Base-by-base conservation (phyloP, 768 basidiomycete genomes). In the Candolleomyces efflorescens region DNA sequence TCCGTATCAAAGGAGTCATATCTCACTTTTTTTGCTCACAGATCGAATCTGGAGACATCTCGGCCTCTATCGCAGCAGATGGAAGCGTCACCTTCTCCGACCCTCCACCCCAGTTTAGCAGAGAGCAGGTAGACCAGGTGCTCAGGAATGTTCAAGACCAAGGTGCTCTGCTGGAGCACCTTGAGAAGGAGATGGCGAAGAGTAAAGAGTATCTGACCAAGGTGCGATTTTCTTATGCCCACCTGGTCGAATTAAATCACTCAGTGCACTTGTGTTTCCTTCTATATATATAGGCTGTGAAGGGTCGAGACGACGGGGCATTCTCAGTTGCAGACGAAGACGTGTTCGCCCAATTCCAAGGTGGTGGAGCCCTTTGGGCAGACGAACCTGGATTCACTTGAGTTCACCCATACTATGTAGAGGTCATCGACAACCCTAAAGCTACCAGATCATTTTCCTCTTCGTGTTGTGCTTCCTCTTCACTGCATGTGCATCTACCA, bases 11-110 rank as follows among this genome's bases (percentile, higher is more conserved):
- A 49, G 18, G 12, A 49, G 46, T 44, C 23, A n/a, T 4, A 56
- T 22, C 23, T 9, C 47, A 37, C 24, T n/a, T 5, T 32, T 5
- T 32, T 1, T 11, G 11, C 5, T 32, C 32, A 11, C 62, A 92
- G 91, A 88, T 93, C 61, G 86, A 87, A 65, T 75, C 78, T 0
- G 78, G 76, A 55, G 87, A 90, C 60, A 86, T 94, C 60, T 79
- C 77, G 20, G 91, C 89, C 0, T 78, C 78, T 41, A 81, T 94
- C 36, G 83, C 85, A 1, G 78, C 81, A 1, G 77, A 83, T 53
- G 87, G 83, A 4, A 89, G 87, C 0, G 90, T 94, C 18, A 85
- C 85, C 0, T 92, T 92, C 69, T 80, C 81, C 17, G 86, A 87
- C 65, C 80, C 83, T 15, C 78, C 82, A 1, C 76, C 82, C n/a